Evolutionary conservation across 768 basidiomycete genomes (phyloP), one percentile per base, ranked within the genome.

Genomic region (Phanerochaete sordida): DNA sequence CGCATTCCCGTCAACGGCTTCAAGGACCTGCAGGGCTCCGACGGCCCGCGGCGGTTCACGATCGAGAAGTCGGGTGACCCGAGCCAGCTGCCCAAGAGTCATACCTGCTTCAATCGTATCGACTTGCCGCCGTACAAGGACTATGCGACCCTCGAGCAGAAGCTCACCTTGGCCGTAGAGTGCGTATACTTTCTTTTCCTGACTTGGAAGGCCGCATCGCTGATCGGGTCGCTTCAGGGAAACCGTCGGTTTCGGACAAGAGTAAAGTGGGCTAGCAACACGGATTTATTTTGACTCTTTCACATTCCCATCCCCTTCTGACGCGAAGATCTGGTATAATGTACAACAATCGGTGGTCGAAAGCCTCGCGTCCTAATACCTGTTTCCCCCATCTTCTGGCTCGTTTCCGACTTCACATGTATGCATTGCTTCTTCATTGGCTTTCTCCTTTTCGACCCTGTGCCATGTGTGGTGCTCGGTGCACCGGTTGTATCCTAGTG

Each of bases 61-160:
- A 98, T 99, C 69, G 97, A 99, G 75, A 98, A 98, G 77, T 91
- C 93, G 35, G 97, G 97, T 27, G 97, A 99, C 69, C 92, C 95
- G 23, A 91, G 90, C 24, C 95, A 97, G 72, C 75, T 99, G 68
- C 97, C 97, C 1, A 99, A 98, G 86, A 92, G 90, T 73, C 90
- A 92, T 69, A 91, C 90, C 0, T 98, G 97, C 79, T 99, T 99
- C 84, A 98, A 91, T 65, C 82, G 93, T 46, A 94, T 96, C 66
- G 97, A 99, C 76, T 75, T 99, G 57, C 97, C 97, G n/a, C 93
- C 95, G 13, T 99, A 99, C 74, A 95, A 93, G 71, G 93, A 94
- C 67, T 97, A 96, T 71, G 91, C 91, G 43, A 93, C 87, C 65
- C 73, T 98, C 66, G 96, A 98, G 73, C 90, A 98, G 49, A 98